A percentile compares a stretch with the other conserved stretches of the same genome.
Evolutionary conservation across 192 early-diverging fungal genomes (phyloP).

Genomic region (Coemansia interrupta): DNA sequence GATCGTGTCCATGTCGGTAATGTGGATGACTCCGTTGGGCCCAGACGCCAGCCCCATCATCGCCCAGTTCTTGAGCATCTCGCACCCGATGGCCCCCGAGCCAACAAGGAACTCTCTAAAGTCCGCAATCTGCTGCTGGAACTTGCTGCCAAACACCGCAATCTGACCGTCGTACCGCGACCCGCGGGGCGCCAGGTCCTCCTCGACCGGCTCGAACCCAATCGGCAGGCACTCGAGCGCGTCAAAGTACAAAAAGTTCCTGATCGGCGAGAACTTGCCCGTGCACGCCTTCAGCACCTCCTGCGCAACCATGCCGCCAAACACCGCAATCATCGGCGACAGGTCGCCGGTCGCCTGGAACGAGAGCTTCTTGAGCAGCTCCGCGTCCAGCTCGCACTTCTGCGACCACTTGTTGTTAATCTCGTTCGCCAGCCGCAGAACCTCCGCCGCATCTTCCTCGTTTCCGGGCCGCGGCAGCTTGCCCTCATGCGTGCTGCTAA

Average conservation of each 20-base stretch:
- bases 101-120: constrained; percentile 93
- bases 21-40: constrained; percentile 70
- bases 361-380: constrained; percentile 81
- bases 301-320: constrained; percentile 95
- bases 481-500: constrained; percentile 59
- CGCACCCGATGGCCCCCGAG: constrained; percentile 98
- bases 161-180: constrained; percentile 95
- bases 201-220: constrained; percentile 62
- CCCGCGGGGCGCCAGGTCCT: constrained; percentile 68
- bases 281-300: constrained; percentile 98
- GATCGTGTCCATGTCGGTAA: constrained; percentile 99
- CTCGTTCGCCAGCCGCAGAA: constrained; percentile 67
- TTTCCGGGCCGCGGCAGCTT: constrained; percentile 82
- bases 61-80: constrained; percentile 99
- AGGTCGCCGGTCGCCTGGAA: constrained; percentile 88
- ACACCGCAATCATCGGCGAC: constrained; percentile 91
- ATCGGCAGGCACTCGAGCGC: constrained; percentile 92
- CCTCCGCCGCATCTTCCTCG: constrained; percentile 78
- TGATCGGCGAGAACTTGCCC: constrained; percentile 91
- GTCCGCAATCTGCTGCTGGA: constrained; percentile 84
- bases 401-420: constrained; percentile 67
- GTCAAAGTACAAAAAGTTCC: constrained; percentile 95
- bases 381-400: constrained; percentile 78
- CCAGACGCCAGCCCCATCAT: constrained; percentile 89
- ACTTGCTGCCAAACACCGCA: constrained; percentile 91